Percentiles rank a stretch among this genome's conserved stretches.
Evolutionary conservation across 139 green algal species (phyloP).

Genomic region (Chlorella sp.): DNA sequence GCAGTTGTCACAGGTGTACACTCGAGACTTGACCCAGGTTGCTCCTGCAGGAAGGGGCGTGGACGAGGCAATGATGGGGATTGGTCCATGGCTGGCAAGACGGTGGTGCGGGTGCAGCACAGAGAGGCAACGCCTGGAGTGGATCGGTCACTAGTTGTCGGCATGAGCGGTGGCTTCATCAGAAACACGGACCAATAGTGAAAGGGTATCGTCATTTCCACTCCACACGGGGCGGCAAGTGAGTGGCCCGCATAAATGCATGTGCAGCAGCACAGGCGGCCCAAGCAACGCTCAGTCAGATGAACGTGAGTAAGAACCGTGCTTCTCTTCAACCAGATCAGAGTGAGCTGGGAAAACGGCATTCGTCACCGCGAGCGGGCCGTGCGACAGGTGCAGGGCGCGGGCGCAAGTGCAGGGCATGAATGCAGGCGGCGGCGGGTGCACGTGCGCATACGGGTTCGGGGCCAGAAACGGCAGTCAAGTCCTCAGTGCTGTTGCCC

Average conservation of each 20-base stretch:
- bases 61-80: too few relatives aligned
- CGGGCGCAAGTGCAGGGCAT: background rate
- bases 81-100: too few relatives aligned
- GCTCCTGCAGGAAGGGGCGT: too few relatives aligned
- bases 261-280: background rate
- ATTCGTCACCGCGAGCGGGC: conserved; percentile 45
- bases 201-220: conserved; percentile 58
- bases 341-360: conserved; percentile 55
- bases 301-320: conserved; percentile 52
- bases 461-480: conserved; percentile 45
- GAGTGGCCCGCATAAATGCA: background rate
- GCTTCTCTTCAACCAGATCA: conserved; percentile 49
- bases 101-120: too few relatives aligned
- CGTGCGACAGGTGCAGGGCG: background rate
- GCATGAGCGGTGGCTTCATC: conserved; percentile 68
- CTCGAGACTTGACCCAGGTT: too few relatives aligned
- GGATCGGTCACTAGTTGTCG: conserved; percentile 61
- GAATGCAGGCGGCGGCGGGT: background rate
- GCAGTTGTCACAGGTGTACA: too few relatives aligned
- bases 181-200: conserved; percentile 85
- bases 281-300: conserved; percentile 18
- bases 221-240: background rate
- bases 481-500: conserved; percentile 47
- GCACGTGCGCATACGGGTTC: conserved; percentile 21
- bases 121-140: too few relatives aligned